Conservation (phyloP, 108 stramenopile species). For the Bacterosira constricta region DNA sequence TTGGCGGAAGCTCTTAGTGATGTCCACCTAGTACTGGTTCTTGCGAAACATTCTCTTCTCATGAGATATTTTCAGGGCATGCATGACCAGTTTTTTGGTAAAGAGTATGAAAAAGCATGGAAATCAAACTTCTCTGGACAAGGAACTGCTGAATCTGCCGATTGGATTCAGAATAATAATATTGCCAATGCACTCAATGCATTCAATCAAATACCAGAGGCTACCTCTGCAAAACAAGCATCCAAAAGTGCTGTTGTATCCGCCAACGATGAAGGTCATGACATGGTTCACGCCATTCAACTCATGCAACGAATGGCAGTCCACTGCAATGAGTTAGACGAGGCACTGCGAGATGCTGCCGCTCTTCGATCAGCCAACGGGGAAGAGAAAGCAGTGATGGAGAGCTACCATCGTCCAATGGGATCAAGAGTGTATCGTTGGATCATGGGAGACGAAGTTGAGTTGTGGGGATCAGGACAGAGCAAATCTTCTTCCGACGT, state of each 20-base stretch:
- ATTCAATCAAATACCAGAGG: slow-evolving; percentile 51
- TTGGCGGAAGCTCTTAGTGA: slow-evolving; percentile 73
- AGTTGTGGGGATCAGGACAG: slow-evolving; percentile 15
- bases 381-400: slow-evolving; percentile 27
- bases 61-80: slow-evolving; percentile 61
- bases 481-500: not conserved
- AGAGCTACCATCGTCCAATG: slow-evolving; percentile 21
- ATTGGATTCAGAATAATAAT: slow-evolving; percentile 60
- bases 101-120: slow-evolving; percentile 5
- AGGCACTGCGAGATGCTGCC: slow-evolving; percentile 46
- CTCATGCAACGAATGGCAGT: slow-evolving; percentile 70
- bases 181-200: slow-evolving; percentile 55
- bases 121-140: not conserved
- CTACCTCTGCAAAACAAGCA: not conserved
- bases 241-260: not conserved
- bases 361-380: slow-evolving; percentile 28
- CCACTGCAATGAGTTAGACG: slow-evolving; percentile 60
- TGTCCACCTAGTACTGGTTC: slow-evolving; percentile 65
- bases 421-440: slow-evolving; percentile 49
- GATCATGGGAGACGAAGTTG: slow-evolving; percentile 53
- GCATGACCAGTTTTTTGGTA: slow-evolving; percentile 60
- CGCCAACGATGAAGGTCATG: not conserved
- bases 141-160: slow-evolving; percentile 14
- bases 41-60: slow-evolving; percentile 60
- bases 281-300: slow-evolving; percentile 60